Evolutionary conservation across 495 filamentous ascomycete genomes (phyloP), one percentile per base, ranked within the genome.

Genomic region (Daldinia concentrica): DNA sequence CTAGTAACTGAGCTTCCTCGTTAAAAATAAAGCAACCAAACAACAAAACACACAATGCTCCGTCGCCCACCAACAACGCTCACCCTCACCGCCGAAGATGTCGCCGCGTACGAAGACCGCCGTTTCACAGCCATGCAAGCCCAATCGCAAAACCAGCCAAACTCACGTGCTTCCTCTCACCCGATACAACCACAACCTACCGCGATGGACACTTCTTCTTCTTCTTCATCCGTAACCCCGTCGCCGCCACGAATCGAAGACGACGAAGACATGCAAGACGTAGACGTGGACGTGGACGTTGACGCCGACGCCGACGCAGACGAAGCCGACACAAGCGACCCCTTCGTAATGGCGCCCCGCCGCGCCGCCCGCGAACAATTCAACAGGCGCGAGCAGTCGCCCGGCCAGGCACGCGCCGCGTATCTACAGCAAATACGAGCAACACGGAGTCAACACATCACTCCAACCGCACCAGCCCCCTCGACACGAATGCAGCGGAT

Each of bases 11-110:
- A 52, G 0, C n/a, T n/a, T n/a, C 24, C 26, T 54, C 5, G 0
- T 11, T 22, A 11, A 26, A 14, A 19, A 17, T 29, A 43, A 41
- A 60, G 36, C 26, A 62, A 15, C 17, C 36, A 30, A 58, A 34
- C 7, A 48, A 71, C 56, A 30, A 64, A 37, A 19, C 6, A 74
- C 72, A 72, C 52, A 17, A 96, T 96, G 93, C 90, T 96, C 64
- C 92, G 93, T 74, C 90, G 92, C 37, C 89, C 91, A 54, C 90
- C 92, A 2, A 96, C 93, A 5, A 85, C 89, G 29, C 91, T 96
- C 68, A 85, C 87, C 58, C 84, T 96, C 39, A 95, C 92, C 0
- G 82, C 89, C 9, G 92, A 95, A 79, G 93, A 96, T 76, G 79
- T 95, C 41, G 85, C 89, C 27, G 83, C 87, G 48, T 94, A 93